Base-by-base conservation (phyloP, 352 stramenopile genomes). In the Elongisporangium prolatum region DNA sequence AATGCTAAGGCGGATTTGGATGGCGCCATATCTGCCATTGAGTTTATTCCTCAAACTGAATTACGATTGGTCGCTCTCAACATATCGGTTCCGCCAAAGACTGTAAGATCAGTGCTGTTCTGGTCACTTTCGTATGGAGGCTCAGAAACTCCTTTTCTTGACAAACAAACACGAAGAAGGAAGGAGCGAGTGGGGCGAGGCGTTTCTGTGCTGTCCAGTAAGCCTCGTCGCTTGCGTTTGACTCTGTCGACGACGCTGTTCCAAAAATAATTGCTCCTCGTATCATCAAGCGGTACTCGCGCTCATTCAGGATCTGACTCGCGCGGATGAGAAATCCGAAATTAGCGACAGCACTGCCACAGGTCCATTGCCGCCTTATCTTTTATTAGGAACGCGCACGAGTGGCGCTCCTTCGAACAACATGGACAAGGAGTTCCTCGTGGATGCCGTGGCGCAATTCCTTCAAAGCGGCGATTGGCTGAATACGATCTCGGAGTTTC, bases 371-470 rank as follows among this genome's bases (percentile, higher is more conserved):
- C n/a, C n/a, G n/a, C n/a, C n/a, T n/a, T n/a, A n/a, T n/a, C 40
- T 59, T 59, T 48, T 53, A 59, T 54, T n/a, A 18, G 18, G 24
- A 25, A 24, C 48, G 13, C 18, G 48, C 48, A 14, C 13, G 48
- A 40, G 14, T 40, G 28, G 28, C 4, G 8, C 28, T 40, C 28
- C 9, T 40, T 22, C 11, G 25, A 52, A 4, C 16, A 51, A 18
- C 34, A 66, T 67, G 56, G 69, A 80, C n/a, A 88, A 86, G 48
- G 75, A 80, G 16, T 93, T 93, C 60, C 61, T 93, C 37, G 64
- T 93, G 50, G 83, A 91, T 56, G 83, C 80, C 0, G 74, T 89
- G 28, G 75, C 73, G 54, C 73, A 93, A 63, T 93, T 89, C 56
- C 58, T 93, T 38, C 71, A 89, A 63, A 77, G 75, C 20, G 59